phyloP scores from a whole-genome alignment of 176 grass and related monocot genomes.

The Miscanthus lutarioriparius region DNA sequence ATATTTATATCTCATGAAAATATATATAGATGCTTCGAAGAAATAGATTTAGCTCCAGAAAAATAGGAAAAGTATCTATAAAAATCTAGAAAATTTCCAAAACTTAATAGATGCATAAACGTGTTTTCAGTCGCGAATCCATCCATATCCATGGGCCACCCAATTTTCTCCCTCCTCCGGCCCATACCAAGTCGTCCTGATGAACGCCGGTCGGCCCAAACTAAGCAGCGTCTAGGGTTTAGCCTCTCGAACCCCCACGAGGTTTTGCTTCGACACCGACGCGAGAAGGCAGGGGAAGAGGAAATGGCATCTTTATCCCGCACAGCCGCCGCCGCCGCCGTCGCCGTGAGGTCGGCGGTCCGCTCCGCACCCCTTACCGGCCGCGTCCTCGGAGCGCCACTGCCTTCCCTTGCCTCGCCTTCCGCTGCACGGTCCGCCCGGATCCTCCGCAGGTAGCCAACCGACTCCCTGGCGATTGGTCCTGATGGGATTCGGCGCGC shows the following conservation, averaged over 20 bases:
- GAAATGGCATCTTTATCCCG: conserved; percentile 44
- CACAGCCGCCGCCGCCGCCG: conserved; percentile 31
- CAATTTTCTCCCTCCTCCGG: not conserved
- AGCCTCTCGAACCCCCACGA: not conserved
- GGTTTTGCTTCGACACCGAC: not conserved
- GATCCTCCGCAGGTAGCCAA: conserved; percentile 31
- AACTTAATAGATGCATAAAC: too few species aligned
- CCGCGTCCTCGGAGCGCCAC: conserved; percentile 2
- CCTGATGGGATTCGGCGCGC: not conserved
- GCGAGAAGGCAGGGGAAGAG: not conserved
- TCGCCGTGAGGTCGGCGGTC: conserved; percentile 19
- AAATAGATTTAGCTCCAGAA: too few species aligned
- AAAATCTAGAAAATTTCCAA: too few species aligned
- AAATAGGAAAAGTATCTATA: too few species aligned
- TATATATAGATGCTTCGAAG: too few species aligned
- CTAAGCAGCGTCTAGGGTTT: not conserved
- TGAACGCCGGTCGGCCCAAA: not conserved
- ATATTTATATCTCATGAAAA: too few species aligned
- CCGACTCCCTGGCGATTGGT: not conserved
- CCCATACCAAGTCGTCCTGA: not conserved
- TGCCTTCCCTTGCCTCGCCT: not conserved
- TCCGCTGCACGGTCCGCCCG: conserved; percentile 19
- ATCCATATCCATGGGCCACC: not conserved
- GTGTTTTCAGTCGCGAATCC: not conserved
- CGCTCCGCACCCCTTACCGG: conserved; percentile 16